phyloP scores from a whole-genome alignment of 73 alveolate species.

The Halteria grandinella region DNA sequence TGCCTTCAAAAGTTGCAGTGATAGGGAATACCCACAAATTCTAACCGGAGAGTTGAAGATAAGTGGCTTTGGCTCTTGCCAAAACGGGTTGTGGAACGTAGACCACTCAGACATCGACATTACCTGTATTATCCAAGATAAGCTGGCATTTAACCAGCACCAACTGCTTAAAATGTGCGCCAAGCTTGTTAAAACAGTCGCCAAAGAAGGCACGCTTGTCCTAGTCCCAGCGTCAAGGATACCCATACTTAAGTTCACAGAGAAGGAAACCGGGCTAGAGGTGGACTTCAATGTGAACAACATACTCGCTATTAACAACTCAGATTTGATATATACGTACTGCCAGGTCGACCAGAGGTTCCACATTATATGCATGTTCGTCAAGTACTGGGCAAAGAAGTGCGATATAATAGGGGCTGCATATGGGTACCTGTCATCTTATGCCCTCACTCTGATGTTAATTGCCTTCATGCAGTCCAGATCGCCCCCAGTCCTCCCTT shows the following conservation, averaged over 20 bases:
- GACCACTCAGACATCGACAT: slow-evolving; percentile 53
- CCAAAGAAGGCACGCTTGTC: slow-evolving; percentile 23
- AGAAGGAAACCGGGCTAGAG: slow-evolving; percentile 69
- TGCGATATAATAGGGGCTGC: slow-evolving; percentile 73
- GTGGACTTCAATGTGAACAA: slow-evolving; percentile 80
- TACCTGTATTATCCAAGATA: background rate
- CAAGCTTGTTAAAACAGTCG: slow-evolving; percentile 7
- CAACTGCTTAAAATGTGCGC: slow-evolving; percentile 7
- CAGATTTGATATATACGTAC: slow-evolving; percentile 73
- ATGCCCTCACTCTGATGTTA: slow-evolving; percentile 73
- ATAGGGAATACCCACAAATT: slow-evolving; percentile 6
- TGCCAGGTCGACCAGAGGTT: slow-evolving; percentile 81
- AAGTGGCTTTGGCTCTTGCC: slow-evolving; percentile 39
- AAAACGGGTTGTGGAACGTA: slow-evolving; percentile 52
- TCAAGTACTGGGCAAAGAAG: slow-evolving; percentile 75
- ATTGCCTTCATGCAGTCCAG: slow-evolving; percentile 76
- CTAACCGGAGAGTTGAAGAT: slow-evolving; percentile 33
- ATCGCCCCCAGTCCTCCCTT: slow-evolving; percentile 56
- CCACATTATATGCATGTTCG: slow-evolving; percentile 74
- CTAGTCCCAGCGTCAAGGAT: slow-evolving; percentile 57
- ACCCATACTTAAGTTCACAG: slow-evolving; percentile 74
- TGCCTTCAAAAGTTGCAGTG: slow-evolving; percentile 3
- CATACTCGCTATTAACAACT: slow-evolving; percentile 70
- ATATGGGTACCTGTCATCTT: slow-evolving; percentile 71
- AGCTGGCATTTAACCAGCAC: slow-evolving; percentile 25